Base-by-base conservation (phyloP, 2,329 filamentous ascomycete species). In the Sporothrix luriei region DNA sequence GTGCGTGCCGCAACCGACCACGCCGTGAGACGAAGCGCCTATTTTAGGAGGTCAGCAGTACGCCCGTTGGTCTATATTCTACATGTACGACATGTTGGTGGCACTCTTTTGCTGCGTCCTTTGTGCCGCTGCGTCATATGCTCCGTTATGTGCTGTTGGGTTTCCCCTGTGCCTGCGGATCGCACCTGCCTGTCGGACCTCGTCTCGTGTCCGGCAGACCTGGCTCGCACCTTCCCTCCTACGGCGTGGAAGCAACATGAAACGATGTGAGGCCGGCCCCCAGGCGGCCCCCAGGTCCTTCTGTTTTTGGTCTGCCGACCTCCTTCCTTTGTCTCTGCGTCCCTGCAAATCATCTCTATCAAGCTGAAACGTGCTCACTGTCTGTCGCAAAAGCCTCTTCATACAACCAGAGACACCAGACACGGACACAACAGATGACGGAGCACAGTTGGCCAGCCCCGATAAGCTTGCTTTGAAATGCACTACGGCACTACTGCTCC, bases 351-450 rank as follows among this genome's bases (percentile, higher is more conserved):
- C 62, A 3, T 14, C 33, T 33, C 40, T 38, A 21, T 16, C 38
- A 43, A 54, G 67, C 29, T 68, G 67, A 68, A 68, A 68, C 67
- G 33, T 68, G 67, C 67, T 68, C 67, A 64, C 19, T 29, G 26
- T 52, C 33, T 48, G 52, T 48, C 65, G 65, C 65, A 57, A 67
- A 48, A 54, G 49, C n/a, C 29, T 66, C 48, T 29, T 16, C 3
- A 51, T 54, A 66, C 19, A 38, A 40, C 3, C 19, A 61, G 6
- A 26, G 13, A 26, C 10, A 19, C 5, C 24, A 55, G 7, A 24
- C n/a, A 54, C 24, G 7, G n/a, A 62, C 21, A n/a, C 26, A 7
- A 10, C n/a, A 46, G n/a, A 26, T 16, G 14, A 54, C n/a, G 24
- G 19, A 7, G 13, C 26, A 16, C 4, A 24, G 7, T 9, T 19